Conservation (phyloP, 768 basidiomycete genomes). For the Favolaschia claudopus region DNA sequence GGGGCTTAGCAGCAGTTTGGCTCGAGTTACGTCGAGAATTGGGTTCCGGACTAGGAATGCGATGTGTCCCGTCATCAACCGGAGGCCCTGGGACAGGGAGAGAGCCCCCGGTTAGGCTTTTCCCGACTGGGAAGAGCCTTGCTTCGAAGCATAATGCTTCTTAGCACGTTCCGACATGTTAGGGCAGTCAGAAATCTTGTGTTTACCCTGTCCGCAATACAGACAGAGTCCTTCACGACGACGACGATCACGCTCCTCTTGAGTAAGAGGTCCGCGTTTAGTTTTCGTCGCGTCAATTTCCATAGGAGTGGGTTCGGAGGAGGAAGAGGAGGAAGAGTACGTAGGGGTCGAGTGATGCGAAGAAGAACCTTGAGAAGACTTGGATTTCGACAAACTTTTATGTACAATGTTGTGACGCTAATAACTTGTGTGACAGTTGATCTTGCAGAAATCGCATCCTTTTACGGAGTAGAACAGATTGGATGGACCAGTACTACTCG, state of each 20-base stretch:
- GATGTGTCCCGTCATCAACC: slow-evolving; percentile 36
- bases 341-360: slow-evolving; percentile 6
- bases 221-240: slow-evolving; percentile 40
- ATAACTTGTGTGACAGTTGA: too few species aligned
- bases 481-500: too few species aligned
- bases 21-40: slow-evolving; percentile 15
- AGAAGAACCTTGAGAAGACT: too few species aligned
- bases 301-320: slow-evolving; percentile 36
- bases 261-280: slow-evolving; percentile 35
- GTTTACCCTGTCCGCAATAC: slow-evolving; percentile 43
- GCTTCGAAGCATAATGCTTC: background rate
- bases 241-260: slow-evolving; percentile 34
- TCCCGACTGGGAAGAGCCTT: slow-evolving; percentile 33
- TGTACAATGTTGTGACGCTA: too few species aligned
- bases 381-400: too few species aligned
- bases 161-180: slow-evolving; percentile 15
- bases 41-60: too few species aligned
- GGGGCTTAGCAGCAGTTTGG: slow-evolving; percentile 22
- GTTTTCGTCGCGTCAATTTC: slow-evolving; percentile 36
- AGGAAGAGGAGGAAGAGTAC: background rate
- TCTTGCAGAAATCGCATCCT: too few species aligned
- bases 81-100: slow-evolving; percentile 39
- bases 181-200: slow-evolving; percentile 37
- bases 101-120: slow-evolving; percentile 36
- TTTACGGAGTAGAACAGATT: too few species aligned